Conservation (phyloP, 2,329 filamentous ascomycete genomes). For the Diaporthe vaccinii region DNA sequence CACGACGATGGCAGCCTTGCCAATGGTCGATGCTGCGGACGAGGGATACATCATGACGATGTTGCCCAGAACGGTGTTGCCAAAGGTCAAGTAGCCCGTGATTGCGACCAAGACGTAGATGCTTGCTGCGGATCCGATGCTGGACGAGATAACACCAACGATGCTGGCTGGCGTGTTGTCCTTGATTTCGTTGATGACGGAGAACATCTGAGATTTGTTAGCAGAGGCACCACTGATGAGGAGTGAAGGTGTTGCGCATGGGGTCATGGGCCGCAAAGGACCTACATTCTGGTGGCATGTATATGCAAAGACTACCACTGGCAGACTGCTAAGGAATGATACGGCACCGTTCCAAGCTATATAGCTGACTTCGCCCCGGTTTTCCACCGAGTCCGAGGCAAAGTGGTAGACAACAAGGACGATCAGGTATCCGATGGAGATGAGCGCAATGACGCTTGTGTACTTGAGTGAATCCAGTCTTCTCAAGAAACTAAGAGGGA, state of each 20-base stretch:
- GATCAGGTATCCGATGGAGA: conserved; percentile 95
- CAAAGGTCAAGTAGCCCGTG: conserved; percentile 96
- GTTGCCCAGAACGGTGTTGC: conserved; percentile 89
- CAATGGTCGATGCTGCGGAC: conserved; percentile 88
- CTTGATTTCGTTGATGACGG: conserved; percentile 93
- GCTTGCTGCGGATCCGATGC: conserved; percentile 88
- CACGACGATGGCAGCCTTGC: conserved; percentile 93
- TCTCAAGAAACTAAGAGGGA: conserved; percentile 92
- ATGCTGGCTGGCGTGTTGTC: conserved; percentile 85
- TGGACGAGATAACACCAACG: conserved; percentile 82
- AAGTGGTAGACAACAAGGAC: conserved; percentile 95
- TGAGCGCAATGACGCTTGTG: conserved; percentile 89
- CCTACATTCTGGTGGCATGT: conserved; percentile 97
- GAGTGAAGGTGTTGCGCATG: background rate
- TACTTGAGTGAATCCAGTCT: conserved; percentile 97
- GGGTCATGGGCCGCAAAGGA: conserved; percentile 7
- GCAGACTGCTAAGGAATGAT: conserved; percentile 85
- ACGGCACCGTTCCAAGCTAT: conserved; percentile 85
- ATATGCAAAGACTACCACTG: conserved; percentile 98
- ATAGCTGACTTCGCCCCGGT: conserved; percentile 79
- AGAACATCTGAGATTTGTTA: conserved; percentile 84
- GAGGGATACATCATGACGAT: conserved; percentile 92
- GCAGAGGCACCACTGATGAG: conserved; percentile 31
- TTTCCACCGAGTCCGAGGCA: conserved; percentile 80
- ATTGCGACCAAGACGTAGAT: conserved; percentile 94